Base-by-base conservation (phyloP, 2,329 filamentous ascomycete species). In the Colletotrichum musae region DNA sequence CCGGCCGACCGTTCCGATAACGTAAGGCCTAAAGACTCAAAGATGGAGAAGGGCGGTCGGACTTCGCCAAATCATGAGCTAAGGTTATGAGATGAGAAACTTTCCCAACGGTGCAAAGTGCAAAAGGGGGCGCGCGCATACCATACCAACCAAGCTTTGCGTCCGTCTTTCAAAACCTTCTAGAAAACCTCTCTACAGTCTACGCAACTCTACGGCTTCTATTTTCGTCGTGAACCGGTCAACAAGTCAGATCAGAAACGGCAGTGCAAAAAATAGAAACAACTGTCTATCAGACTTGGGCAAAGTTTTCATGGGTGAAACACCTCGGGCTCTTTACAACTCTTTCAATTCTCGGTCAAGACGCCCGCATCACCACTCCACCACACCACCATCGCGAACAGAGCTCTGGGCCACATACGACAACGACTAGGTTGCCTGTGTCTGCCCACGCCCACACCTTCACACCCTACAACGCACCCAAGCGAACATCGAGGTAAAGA, bases 201-300 rank as follows among this genome's bases (percentile, higher is more conserved):
- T 24, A 24, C 21, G 21, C 21, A 24, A 32, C 45, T 58, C 41
- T 16, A 52, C 39, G 18, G 26, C 12, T 32, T 65, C 61, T 68
- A 68, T 68, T 69, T 69, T 60, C 13, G 56, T 60, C 66, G 66
- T 69, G 66, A 69, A 69, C 61, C 32, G 32, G 32, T 36, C 32
- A 48, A 60, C 62, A 65, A 45, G 9, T 36, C 32, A 36, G 45
- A 24, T 45, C 24, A 56, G 36, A 60, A 43, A 43, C 32, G 28
- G 54, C 54, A n/a, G 32, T 9, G 32, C 32, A 51, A 43, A 43
- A 43, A n/a, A 36, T 36, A 36, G 32, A 36, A 36, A 36, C 32
- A 36, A 6, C 10, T 36, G 32, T 36, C 32, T 36, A 36, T 36
- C 32, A 36, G 24, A 52, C 24, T 69, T 66, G 56, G 18, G 66